Evolutionary conservation across 1,139 yeast species (phyloP), one percentile per base, ranked within the genome.

Genomic region (Candida sp.): DNA sequence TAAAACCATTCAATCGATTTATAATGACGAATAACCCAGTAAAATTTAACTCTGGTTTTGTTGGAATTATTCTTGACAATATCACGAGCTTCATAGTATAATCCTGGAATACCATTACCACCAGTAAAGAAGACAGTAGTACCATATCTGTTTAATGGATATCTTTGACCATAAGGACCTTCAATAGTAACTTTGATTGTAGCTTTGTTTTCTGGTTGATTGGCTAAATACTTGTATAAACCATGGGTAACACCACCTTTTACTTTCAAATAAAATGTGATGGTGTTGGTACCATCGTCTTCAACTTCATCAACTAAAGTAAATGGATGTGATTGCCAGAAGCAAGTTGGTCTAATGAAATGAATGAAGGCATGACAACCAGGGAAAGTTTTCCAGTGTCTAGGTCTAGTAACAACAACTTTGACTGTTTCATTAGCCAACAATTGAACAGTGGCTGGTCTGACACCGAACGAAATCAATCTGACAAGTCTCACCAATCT

Each of bases 31-130:
- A 68, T 58, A 36, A 66, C 60, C 73, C 74, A 69, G 50, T 57
- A 56, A 34, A 69, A 58, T 48, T 62, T 63, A 32, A 66, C 44
- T 38, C 42, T 43, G 9, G 48, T 43, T 25, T 45, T 44, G 2
- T 46, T 43, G n/a, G 46, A 44, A 8, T 49, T 43, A 27, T 49
- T 48, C 33, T 43, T 45, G 12, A 61, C 61, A 45, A 66, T 52
- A 38, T 56, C 55, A 36, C 52, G 49, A 12, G 69, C 70, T 51
- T 68, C 69, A 25, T 63, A 57, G 49, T 61, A 70, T 40, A 69
- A 52, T 21, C 75, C 75, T 2, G 95, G 86, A 50, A 87, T 73
- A 52, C 95, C 96, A 47, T 84, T 83, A 40, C 93, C 93, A 48
- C 90, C 87, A 36, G 74, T 82, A 43, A 85, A 53, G 39, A 85